Base-by-base conservation (phyloP, 352 stramenopile species). In the Pythium guiyangense region DNA sequence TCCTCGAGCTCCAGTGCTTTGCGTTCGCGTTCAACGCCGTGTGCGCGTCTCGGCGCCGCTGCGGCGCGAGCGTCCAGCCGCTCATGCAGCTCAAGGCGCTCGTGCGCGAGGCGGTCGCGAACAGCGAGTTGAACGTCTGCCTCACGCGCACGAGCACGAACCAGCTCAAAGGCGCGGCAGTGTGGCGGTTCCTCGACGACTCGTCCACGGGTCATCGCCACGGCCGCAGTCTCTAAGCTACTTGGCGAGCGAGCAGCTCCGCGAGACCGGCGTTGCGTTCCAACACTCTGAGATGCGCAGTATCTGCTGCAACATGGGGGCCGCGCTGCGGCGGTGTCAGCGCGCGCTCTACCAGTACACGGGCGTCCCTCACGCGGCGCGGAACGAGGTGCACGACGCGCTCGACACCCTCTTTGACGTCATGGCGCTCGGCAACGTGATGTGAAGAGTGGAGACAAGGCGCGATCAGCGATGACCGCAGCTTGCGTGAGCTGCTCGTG, bases 151-250 rank as follows among this genome's bases (percentile, higher is more conserved):
- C 71, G 17, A 71, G 59, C 1, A 77, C 71, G 22, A 80, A 80
- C 67, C 68, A 68, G 29, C 71, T 77, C 37, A 76, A 77, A 27
- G 71, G 71, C 39, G 55, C 66, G 22, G 71, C 69, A 3, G 62
- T 77, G 27, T 71, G 56, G 49, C 67, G 59, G 54, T 81, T 74
- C 46, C 61, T 81, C 8, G 66, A 81, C 43, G 71, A 81, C 53
- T 64, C 52, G 12, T 27, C 74, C 37, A 77, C 69, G 22, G 71
- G 66, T 5, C 69, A 81, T 22, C 31, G 61, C 47, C 58, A 31
- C 54, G 27, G 15, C 22, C 44, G 44, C 9, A 31, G 44, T 14
- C 44, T 49, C 44, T 49, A 49, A 49, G 44, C 44, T 49, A 49
- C 44, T 25, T 49, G n/a, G n/a, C 17, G 44, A 11, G 44, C 44